Evolutionary conservation across 768 basidiomycete species (phyloP), one percentile per base, ranked within the genome.

Genomic region (Tricholoma terreum): DNA sequence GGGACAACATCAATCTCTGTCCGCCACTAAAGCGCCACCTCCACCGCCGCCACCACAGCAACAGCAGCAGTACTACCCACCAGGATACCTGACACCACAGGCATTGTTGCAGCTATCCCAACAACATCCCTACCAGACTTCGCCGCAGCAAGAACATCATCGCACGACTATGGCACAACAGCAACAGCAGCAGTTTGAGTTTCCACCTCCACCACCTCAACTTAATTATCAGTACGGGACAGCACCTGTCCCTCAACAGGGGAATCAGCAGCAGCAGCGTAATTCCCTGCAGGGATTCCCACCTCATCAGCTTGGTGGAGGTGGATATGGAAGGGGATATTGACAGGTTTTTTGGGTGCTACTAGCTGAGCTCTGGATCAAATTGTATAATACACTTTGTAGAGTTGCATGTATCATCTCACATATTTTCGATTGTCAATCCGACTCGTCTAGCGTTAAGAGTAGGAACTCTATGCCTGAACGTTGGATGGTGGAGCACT

Each of bases 151-250:
- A 4, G 61, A 65, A 31, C 65, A 61, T 50, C 51, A 52, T n/a
- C 46, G 15, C 30, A 30, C 30, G 27, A 7, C 12, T 31, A 30
- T 49, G 30, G 30, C n/a, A 17, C 66, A 58, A 51, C 59, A 51
- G 24, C 59, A 57, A 40, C 50, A 53, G 30, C 34, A 57, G 14
- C 54, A 58, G 51, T 60, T 61, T 8, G 57, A 61, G 4, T 60
- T 60, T 30, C 59, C 62, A 12, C 65, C 59, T 27, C 67, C 64
- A 7, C 65, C 67, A 8, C 67, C 66, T 31, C 66, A 33, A 4
- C 61, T 40, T 33, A 34, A 35, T 33, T 57, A 57, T 57, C 55
- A 57, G 35, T 56, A 58, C 53, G 56, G 56, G 7, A 15, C 56
- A 2, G 42, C 61, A 15, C 63, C 56, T 27, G 14, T 12, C 38